Percentiles rank a stretch among this genome's conserved stretches.
phyloP scores from a whole-genome alignment of 176 grass and related monocot species.

The Triticum dicoccoides region DNA sequence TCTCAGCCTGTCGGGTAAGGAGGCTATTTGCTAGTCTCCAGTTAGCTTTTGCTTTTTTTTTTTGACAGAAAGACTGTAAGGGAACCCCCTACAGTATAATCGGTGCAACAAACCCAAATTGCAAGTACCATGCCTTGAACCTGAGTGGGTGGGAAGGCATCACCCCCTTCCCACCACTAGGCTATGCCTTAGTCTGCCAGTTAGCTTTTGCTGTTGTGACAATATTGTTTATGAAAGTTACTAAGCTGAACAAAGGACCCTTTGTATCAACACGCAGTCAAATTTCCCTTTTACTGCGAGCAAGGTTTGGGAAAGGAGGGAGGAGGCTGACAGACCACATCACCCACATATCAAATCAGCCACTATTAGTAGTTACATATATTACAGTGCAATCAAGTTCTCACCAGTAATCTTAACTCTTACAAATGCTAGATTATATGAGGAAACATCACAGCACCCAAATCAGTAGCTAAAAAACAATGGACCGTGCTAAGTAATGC shows the following conservation, averaged over 20 bases:
- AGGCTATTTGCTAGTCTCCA: slow-evolving; percentile 6
- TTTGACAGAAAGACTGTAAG: too few relatives aligned
- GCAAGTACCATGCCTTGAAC: too few relatives aligned
- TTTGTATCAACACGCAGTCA: background rate
- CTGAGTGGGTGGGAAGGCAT: too few relatives aligned
- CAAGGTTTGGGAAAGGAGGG: background rate
- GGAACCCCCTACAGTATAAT: too few relatives aligned
- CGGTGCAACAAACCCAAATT: too few relatives aligned
- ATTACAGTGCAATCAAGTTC: background rate
- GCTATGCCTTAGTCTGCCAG: too few relatives aligned
- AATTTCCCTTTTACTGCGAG: background rate
- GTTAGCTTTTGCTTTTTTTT: background rate
- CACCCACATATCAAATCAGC: background rate
- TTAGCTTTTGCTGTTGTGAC: background rate
- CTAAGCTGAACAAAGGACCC: background rate
- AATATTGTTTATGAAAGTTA: background rate
- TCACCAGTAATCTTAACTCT: background rate
- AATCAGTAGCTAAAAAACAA: background rate
- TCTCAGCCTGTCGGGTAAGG: background rate
- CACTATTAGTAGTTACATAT: background rate
- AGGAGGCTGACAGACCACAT: slow-evolving; percentile 11
- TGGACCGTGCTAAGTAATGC: background rate
- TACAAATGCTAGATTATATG: background rate
- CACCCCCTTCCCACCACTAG: too few relatives aligned
- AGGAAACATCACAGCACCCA: background rate